Evolutionary conservation across 2,329 filamentous ascomycete species (phyloP).

Genomic region (Pseudogymnoascus sp.): DNA sequence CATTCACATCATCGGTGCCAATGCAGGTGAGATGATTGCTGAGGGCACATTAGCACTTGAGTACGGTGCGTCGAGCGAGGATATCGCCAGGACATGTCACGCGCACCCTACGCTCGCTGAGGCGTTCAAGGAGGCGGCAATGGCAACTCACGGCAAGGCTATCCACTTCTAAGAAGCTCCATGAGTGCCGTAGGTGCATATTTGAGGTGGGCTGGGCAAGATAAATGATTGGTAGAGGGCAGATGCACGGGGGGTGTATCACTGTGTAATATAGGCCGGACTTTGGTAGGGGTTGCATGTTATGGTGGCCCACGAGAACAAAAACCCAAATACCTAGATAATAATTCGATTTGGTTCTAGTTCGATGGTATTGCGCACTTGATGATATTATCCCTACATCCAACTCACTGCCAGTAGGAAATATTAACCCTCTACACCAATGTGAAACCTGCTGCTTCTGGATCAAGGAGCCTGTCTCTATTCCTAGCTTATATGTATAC

Average conservation of each 20-base stretch:
- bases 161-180: slow-evolving; percentile 70
- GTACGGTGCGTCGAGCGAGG: slow-evolving; percentile 92
- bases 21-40: slow-evolving; percentile 98
- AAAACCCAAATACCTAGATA: slow-evolving; percentile 9
- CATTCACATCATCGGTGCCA: slow-evolving; percentile 91
- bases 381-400: slow-evolving; percentile 1
- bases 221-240: not conserved
- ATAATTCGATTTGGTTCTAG: slow-evolving; percentile 5
- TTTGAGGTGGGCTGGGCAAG: not conserved
- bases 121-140: slow-evolving; percentile 99
- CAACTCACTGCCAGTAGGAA: not conserved
- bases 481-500: slow-evolving; percentile 5
- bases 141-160: slow-evolving; percentile 91
- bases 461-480: not conserved
- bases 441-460: not conserved
- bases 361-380: slow-evolving; percentile 6
- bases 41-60: slow-evolving; percentile 92
- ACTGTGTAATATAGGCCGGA: not conserved
- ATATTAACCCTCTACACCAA: not conserved
- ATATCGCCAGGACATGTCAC: slow-evolving; percentile 90
- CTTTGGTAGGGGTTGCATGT: slow-evolving; percentile 7
- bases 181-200: not conserved
- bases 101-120: slow-evolving; percentile 93
- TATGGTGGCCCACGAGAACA: slow-evolving; percentile 8
- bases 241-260: not conserved